A percentile compares a stretch with the other conserved stretches of the same genome.
Conservation (phyloP, 1,139 yeast genomes). For the Debaryomycetaceae sp. region DNA sequence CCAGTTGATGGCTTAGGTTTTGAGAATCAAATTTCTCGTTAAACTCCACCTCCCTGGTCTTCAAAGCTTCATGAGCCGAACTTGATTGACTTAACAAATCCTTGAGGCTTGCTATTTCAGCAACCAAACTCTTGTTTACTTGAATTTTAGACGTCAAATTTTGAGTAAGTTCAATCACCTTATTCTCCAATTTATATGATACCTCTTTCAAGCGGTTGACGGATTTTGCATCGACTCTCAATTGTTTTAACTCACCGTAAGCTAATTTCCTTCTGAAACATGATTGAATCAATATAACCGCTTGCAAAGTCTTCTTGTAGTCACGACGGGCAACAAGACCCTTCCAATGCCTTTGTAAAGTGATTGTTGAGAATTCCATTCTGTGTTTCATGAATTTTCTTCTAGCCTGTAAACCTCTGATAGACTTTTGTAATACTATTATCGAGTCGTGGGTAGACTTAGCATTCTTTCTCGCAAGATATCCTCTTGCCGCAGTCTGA, state of each 20-base stretch:
- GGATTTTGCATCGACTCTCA: slow-evolving; percentile 84
- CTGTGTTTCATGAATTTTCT: slow-evolving; percentile 43
- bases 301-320: slow-evolving; percentile 39
- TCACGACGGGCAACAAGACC: slow-evolving; percentile 50
- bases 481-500: slow-evolving; percentile 75
- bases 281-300: slow-evolving; percentile 73
- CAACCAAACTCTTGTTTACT: slow-evolving; percentile 71
- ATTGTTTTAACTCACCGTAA: slow-evolving; percentile 52
- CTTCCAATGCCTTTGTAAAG: slow-evolving; percentile 68
- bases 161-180: slow-evolving; percentile 92
- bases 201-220: slow-evolving; percentile 88
- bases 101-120: slow-evolving; percentile 58
- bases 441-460: slow-evolving; percentile 47
- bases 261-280: slow-evolving; percentile 78
- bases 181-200: slow-evolving; percentile 88
- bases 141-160: slow-evolving; percentile 70
- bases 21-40: slow-evolving; percentile 44
- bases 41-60: slow-evolving; percentile 54
- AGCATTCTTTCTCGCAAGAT: slow-evolving; percentile 47
- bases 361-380: slow-evolving; percentile 59
- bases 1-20: slow-evolving; percentile 46
- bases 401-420: slow-evolving; percentile 67
- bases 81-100: slow-evolving; percentile 55
- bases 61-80: slow-evolving; percentile 53
- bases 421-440: slow-evolving; percentile 59